Evolutionary conservation across 148 eudicot species (phyloP), one percentile per base, ranked within the genome.

Genomic region (Chenopodium berlandieri): DNA sequence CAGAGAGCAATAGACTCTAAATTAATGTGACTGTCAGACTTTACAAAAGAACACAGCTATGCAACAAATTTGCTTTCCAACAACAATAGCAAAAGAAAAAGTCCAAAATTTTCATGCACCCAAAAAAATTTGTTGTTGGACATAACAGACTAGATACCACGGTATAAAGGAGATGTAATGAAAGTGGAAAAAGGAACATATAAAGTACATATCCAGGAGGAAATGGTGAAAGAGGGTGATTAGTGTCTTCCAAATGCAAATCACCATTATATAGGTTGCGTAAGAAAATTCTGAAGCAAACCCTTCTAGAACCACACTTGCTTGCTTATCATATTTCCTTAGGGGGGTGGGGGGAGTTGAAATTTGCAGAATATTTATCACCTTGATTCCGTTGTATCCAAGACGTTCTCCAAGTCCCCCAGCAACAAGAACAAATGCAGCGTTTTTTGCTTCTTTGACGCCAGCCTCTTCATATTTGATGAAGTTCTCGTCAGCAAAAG

Each of bases 391-490:
- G 82, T 92, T 94, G 89, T 94, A 93, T 34, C 98, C 98, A 78
- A 94, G 95, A 79, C 99, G 98, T 85, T 96, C 99, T 14, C 99
- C 99, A 82, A 96, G 98, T 30, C 99, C 99, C 72, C 99, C 99
- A 75, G 99, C 99, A 87, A 93, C 99, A 87, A 96, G 99, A 78
- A 96, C 94, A 89, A 96, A 96, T 83, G 99, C 98, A 83, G 99
- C 97, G 82, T 92, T 90, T 78, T 85, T 85, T 56, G 91, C 91
- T 92, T 96, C 97, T 79, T 78, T 90, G 71, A 96, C 87, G 67
- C 99, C 99, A 74, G 91, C 73, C 58, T 94, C 95, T 86, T 96
- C 99, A 82, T 80, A 94, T 79, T 87, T 86, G 80, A 92, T 79
- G 83, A 96, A 96, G 37, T 86, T 88, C 75, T 90, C 93, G 78